Evolutionary conservation across 345 rosid species (phyloP).

Genomic region (Draba incana): DNA sequence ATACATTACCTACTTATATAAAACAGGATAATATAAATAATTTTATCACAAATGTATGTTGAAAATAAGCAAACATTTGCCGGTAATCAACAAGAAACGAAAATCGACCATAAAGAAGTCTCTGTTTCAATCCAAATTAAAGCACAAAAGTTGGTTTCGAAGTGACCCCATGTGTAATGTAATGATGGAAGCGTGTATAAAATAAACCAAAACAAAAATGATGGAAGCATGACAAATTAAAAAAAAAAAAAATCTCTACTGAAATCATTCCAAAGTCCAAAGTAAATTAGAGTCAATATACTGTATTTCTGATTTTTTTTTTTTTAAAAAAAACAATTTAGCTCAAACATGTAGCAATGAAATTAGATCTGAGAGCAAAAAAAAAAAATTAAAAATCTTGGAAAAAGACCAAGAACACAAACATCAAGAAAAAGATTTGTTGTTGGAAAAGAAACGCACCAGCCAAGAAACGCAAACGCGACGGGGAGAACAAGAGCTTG

Average conservation of each 20-base stretch:
- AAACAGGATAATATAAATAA: background rate
- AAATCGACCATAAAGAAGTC: slow-evolving; percentile 35
- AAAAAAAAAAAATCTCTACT: background rate
- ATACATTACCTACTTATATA: slow-evolving; percentile 15
- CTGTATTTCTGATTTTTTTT: slow-evolving; percentile 4
- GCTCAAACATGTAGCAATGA: background rate
- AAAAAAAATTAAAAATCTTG: too few species aligned
- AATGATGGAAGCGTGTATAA: slow-evolving; percentile 42
- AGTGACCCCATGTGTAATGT: slow-evolving; percentile 43
- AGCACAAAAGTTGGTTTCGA: slow-evolving; percentile 42
- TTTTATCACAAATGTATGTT: background rate
- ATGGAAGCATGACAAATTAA: slow-evolving; percentile 40
- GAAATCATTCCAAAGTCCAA: slow-evolving; percentile 25
- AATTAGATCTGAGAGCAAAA: slow-evolving; percentile 29
- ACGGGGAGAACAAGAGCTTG: slow-evolving; percentile 95
- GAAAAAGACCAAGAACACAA: background rate
- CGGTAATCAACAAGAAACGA: slow-evolving; percentile 30
- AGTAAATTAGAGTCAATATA: slow-evolving; percentile 14
- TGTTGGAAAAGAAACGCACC: slow-evolving; percentile 48
- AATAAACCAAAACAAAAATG: background rate
- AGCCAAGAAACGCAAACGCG: slow-evolving; percentile 95
- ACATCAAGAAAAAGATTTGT: background rate
- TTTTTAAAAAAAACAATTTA: background rate
- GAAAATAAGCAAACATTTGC: slow-evolving; percentile 5
- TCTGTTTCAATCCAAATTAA: slow-evolving; percentile 40